These are phyloP conservation scores for Irineochytrium annulatum DNA, from an alignment of 192 early-diverging fungal genomes.

Conservation along the genomic window DNA sequence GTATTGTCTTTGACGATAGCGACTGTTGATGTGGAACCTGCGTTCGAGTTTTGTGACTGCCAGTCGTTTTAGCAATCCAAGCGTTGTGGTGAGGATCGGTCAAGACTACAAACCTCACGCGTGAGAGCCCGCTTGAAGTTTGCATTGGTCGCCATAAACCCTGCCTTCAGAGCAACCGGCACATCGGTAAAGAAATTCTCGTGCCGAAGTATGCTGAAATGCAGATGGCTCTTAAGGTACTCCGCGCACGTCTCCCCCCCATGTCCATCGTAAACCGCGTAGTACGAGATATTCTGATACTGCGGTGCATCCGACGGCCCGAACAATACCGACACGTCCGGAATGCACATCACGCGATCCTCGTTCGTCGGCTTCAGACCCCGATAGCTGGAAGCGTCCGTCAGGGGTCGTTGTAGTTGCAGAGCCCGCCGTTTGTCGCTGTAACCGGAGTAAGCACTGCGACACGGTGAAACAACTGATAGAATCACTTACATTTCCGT, in stretches of 20 bases:
- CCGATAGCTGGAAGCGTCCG: background rate
- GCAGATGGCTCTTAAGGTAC: background rate
- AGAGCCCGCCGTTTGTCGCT: too few species aligned
- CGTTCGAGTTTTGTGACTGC: background rate
- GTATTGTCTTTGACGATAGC: background rate
- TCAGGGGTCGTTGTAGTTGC: too few species aligned
- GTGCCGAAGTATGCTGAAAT: background rate
- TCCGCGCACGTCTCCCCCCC: slow-evolving; percentile 3
- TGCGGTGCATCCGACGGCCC: background rate
- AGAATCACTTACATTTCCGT: background rate
- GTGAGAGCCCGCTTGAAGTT: background rate
- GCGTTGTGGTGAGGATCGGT: too few species aligned
- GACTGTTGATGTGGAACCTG: slow-evolving; percentile 1
- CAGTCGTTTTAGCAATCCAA: too few species aligned
- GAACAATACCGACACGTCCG: background rate
- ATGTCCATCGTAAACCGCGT: background rate
- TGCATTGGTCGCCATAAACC: background rate
- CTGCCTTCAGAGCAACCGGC: background rate
- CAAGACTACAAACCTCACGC: background rate
- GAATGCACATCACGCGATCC: background rate
- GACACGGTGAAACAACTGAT: too few species aligned
- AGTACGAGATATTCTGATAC: background rate
- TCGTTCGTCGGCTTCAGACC: slow-evolving; percentile 5
- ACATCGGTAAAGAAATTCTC: slow-evolving; percentile 2
- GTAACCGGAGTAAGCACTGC: too few species aligned